Evolutionary conservation across 2,329 filamentous ascomycete genomes (phyloP), one percentile per base, ranked within the genome.

Genomic region (Sphaceloma murrayae): DNA sequence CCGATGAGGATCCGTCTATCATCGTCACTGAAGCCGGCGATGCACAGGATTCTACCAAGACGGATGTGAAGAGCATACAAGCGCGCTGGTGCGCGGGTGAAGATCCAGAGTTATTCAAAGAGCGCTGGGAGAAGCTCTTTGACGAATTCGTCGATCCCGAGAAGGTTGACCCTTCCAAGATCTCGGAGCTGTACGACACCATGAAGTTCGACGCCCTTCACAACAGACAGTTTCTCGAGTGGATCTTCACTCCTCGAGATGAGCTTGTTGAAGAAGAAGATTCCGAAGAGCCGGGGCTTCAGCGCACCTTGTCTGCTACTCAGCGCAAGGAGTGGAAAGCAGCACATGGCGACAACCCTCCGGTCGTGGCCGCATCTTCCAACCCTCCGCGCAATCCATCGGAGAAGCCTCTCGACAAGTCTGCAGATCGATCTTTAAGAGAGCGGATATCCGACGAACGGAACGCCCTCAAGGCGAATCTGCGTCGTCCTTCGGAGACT

Each of bases 141-240:
- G 78, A 81, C 36, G 91, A 98, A 59, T 98, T 98, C 57, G 91
- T 84, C 52, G 93, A 98, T 61, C 82, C 85, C 1, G 91, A 98
- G 57, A 98, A 98, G 68, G 87, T 96, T 13, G 91, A 98, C 62
- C 93, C 93, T 13, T 94, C 88, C 70, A 98, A 98, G 68, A 89
- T 98, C 50, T 95, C 87, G 4, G 91, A 98, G 66, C 74, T 98
- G 2, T 98, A 98, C 62, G 91, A 98, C 62, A 96, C 89, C 14
- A 96, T 98, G 91, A 98, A 98, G 63, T 98, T 96, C 52, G 91
- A 98, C 61, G 91, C 91, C 1, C 72, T 98, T 10, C 93, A 98
- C 64, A 98, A 98, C 59, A 80, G 91, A 2, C 85, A 87, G 50
- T 98, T 98, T 57, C 69, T 98, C 3, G 91, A 98, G 62, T 96